A percentile compares a stretch with the other conserved stretches of the same genome.
phyloP scores from a whole-genome alignment of 2,329 filamentous ascomycete species.

The Aspergillus candidus region DNA sequence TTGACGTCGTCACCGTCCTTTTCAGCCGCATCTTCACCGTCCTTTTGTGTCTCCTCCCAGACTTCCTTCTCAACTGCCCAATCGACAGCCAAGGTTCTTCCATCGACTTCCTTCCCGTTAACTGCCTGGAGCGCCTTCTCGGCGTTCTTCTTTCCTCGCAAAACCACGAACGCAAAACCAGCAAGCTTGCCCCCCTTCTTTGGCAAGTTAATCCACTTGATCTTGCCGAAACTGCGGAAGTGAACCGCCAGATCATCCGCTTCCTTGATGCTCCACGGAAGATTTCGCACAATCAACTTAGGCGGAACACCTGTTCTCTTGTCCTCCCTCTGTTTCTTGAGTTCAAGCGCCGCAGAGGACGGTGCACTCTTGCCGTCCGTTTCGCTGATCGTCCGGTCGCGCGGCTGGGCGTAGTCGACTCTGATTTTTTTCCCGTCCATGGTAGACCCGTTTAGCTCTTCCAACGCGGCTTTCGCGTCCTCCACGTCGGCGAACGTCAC shows the following conservation, averaged over 20 bases:
- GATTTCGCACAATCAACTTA: conserved; percentile 81
- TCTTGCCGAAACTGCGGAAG: conserved; percentile 84
- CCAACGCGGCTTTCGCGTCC: conserved; percentile 74
- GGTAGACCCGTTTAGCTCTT: conserved; percentile 70
- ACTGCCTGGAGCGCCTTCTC: conserved; percentile 77
- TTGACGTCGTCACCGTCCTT: conserved; percentile 24
- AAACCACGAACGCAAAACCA: conserved; percentile 88
- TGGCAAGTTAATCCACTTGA: conserved; percentile 81
- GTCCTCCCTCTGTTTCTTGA: conserved; percentile 47
- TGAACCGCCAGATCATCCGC: conserved; percentile 71
- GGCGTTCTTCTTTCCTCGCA: conserved; percentile 83
- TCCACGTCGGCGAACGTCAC: conserved; percentile 94
- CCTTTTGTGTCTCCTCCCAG: conserved; percentile 64
- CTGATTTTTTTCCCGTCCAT: conserved; percentile 76
- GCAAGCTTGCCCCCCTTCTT: conserved; percentile 65
- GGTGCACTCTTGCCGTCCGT: conserved; percentile 41
- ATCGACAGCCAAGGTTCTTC: conserved; percentile 83
- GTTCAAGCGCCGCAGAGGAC: conserved; percentile 29
- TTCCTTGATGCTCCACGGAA: conserved; percentile 93
- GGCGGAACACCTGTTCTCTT: conserved; percentile 56
- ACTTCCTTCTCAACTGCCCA: conserved; percentile 91
- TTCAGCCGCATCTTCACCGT: conserved; percentile 22
- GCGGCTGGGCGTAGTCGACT: conserved; percentile 80
- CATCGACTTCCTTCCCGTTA: conserved; percentile 87
- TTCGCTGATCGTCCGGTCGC: conserved; percentile 61